These are phyloP conservation scores for Hawksworthiomyces lignivorus DNA, from an alignment of 2,329 filamentous ascomycete species.

Conservation along the genomic window DNA sequence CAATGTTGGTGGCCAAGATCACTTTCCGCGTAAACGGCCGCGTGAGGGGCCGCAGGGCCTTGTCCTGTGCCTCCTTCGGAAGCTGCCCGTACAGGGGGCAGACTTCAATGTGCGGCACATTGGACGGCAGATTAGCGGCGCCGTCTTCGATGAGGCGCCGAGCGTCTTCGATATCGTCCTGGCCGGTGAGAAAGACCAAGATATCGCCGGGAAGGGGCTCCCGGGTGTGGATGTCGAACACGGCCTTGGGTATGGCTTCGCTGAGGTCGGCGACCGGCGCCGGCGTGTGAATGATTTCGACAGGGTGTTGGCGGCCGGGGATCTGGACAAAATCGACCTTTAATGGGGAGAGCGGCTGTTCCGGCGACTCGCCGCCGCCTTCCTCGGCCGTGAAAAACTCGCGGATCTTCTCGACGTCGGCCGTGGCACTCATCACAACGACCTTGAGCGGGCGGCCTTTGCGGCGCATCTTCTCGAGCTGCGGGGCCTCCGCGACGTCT, in stretches of 20 bases:
- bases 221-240: conserved; percentile 79
- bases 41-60: conserved; percentile 70
- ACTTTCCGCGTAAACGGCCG: conserved; percentile 74
- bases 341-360: not conserved
- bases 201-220: conserved; percentile 93
- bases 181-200: conserved; percentile 83
- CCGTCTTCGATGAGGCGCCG: conserved; percentile 78
- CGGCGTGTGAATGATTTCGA: conserved; percentile 67
- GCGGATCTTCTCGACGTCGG: conserved; percentile 72
- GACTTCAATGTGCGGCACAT: conserved; percentile 64
- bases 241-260: conserved; percentile 69
- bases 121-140: conserved; percentile 60
- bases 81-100: conserved; percentile 86
- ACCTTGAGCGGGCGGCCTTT: conserved; percentile 75
- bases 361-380: conserved; percentile 7
- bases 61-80: conserved; percentile 76
- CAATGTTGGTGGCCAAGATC: conserved; percentile 91
- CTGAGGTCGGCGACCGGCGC: conserved; percentile 73
- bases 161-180: conserved; percentile 82
- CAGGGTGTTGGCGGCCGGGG: conserved; percentile 79
- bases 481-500: not conserved
- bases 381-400: conserved; percentile 57
- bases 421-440: conserved; percentile 94
- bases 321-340: conserved; percentile 53
- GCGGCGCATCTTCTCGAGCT: conserved; percentile 37